Conservation (phyloP, 83 land plant species). For the Isoetes engelmannii region DNA sequence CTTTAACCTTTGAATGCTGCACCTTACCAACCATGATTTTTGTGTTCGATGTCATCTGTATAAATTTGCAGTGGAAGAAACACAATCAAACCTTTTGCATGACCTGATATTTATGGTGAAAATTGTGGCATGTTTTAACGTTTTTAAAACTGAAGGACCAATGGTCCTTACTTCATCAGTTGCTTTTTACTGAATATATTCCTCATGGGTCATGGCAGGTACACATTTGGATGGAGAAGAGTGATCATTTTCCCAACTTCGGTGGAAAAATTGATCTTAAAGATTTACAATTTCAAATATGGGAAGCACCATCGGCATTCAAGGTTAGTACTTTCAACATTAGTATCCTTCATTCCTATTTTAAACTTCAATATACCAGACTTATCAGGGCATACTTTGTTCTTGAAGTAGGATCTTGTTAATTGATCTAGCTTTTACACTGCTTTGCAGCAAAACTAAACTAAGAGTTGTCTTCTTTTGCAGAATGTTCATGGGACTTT, state of each 20-base stretch:
- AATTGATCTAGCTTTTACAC: background rate
- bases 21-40: no score
- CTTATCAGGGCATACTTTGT: background rate
- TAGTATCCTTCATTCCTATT: background rate
- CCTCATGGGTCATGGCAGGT: constrained; percentile 39
- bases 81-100: no score
- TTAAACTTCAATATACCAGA: background rate
- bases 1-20: no score
- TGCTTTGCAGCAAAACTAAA: background rate
- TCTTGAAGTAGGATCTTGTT: background rate
- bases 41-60: no score
- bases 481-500: constrained; percentile 53
- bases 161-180: no score
- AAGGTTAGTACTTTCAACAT: constrained; percentile 14
- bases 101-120: no score
- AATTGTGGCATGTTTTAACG: no score
- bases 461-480: background rate
- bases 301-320: constrained; percentile 82
- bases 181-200: no score
- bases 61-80: no score
- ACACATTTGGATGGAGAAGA: constrained; percentile 78
- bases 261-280: constrained; percentile 84
- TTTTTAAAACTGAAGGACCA: no score
- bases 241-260: constrained; percentile 77
- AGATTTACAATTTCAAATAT: constrained; percentile 64